Evolutionary conservation across 768 basidiomycete genomes (phyloP).

Genomic region (Daedaleopsis nitida): DNA sequence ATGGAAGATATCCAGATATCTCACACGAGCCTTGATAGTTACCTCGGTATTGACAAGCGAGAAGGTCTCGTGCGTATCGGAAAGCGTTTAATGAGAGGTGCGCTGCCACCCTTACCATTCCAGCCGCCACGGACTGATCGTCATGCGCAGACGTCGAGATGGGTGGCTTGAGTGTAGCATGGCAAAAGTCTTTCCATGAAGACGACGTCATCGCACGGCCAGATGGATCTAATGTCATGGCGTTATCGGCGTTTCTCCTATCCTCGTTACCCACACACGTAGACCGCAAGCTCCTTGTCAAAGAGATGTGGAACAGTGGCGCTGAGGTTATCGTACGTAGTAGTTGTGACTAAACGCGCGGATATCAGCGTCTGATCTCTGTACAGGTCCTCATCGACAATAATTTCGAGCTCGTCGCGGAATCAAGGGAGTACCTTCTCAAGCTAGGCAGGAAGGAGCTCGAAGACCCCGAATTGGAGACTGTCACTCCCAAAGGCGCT

Average conservation of each 20-base stretch:
- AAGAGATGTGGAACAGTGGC: constrained; percentile 91
- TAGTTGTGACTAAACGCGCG: not conserved
- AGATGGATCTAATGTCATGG: constrained; percentile 57
- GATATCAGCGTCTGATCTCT: not conserved
- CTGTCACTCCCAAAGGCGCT: constrained; percentile 50
- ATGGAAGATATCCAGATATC: constrained; percentile 40
- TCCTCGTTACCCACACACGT: constrained; percentile 66
- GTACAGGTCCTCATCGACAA: constrained; percentile 84
- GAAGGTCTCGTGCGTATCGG: constrained; percentile 69
- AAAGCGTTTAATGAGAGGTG: constrained; percentile 62
- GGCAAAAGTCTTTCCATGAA: constrained; percentile 61
- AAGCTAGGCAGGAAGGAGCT: constrained; percentile 59
- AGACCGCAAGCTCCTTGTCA: constrained; percentile 65
- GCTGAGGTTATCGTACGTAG: constrained; percentile 73
- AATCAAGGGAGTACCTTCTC: constrained; percentile 76
- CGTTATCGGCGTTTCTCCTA: constrained; percentile 84
- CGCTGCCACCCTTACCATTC: not conserved
- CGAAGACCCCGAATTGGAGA: constrained; percentile 45
- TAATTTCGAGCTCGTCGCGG: constrained; percentile 75
- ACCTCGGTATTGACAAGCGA: constrained; percentile 78
- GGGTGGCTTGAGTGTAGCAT: constrained; percentile 46
- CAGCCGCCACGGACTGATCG: constrained; percentile 2
- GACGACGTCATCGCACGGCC: constrained; percentile 43
- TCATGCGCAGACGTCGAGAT: constrained; percentile 45
- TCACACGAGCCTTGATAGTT: constrained; percentile 57